Evolutionary conservation across 169 alveolate species (phyloP).

Genomic region (Eimeria brunetti): DNA sequence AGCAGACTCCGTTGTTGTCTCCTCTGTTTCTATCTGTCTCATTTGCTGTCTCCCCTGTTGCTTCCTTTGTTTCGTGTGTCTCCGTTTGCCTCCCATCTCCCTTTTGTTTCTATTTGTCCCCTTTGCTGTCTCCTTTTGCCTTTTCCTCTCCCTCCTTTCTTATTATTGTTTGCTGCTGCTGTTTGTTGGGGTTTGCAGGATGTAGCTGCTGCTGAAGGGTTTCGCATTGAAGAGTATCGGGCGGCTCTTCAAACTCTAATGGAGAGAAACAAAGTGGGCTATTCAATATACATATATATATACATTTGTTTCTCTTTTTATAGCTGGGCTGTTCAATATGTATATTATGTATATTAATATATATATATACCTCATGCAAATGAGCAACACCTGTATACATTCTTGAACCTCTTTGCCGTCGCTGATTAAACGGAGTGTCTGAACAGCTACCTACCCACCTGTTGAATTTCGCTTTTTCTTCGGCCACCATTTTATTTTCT

Average conservation of each 20-base stretch:
- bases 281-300: no score
- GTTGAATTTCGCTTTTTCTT: background rate
- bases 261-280: conserved; percentile 32
- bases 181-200: conserved; percentile 1
- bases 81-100: background rate
- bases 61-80: background rate
- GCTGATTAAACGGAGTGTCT: background rate
- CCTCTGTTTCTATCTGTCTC: no score
- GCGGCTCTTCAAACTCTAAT: conserved; percentile 2
- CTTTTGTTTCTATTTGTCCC: background rate
- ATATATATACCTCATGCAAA: no score
- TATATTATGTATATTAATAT: no score
- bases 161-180: background rate
- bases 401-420: no score
- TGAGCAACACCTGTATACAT: no score
- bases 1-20: no score
- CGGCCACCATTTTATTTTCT: background rate
- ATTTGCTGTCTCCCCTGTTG: background rate
- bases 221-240: conserved; percentile 49
- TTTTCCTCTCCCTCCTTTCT: background rate
- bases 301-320: no score
- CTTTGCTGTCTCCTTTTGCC: background rate
- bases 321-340: no score
- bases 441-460: background rate
- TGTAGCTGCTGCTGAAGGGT: conserved; percentile 54